phyloP scores from a whole-genome alignment of 768 basidiomycete species.

The Phaffia tasmanica region DNA sequence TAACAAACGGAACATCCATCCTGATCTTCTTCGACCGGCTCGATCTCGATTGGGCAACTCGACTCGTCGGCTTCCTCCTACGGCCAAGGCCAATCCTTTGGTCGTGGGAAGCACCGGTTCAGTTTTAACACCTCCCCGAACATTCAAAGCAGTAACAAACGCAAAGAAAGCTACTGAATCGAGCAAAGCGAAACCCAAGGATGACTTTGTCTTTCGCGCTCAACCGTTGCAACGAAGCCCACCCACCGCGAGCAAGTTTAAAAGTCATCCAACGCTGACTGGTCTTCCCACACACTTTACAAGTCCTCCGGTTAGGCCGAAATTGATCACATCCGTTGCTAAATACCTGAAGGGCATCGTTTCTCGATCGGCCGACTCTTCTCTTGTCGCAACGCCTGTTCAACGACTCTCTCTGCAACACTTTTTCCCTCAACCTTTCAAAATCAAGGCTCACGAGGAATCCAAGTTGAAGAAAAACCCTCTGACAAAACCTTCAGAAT shows the following conservation, averaged over 20 bases:
- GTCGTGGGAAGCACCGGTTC: slow-evolving; percentile 9
- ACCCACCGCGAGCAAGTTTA: slow-evolving; percentile 8
- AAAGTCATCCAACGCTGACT: slow-evolving; percentile 20
- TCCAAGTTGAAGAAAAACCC: neutral
- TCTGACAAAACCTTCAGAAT: neutral
- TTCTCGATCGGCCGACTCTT: neutral
- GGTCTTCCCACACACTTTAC: slow-evolving; percentile 19
- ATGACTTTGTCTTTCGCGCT: slow-evolving; percentile 21
- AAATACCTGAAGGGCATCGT: slow-evolving; percentile 7
- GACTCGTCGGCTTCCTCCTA: neutral
- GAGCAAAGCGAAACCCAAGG: neutral
- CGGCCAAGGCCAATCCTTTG: slow-evolving; percentile 7
- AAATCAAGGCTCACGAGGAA: neutral
- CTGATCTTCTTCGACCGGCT: neutral
- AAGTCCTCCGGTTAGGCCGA: slow-evolving; percentile 13
- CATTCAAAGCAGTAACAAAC: neutral
- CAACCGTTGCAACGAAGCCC: slow-evolving; percentile 14
- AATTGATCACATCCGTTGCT: neutral
- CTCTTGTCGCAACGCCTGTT: slow-evolving; percentile 16
- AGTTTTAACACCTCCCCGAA: neutral
- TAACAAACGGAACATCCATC: slow-evolving; percentile 9
- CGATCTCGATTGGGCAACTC: neutral
- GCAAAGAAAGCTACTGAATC: neutral
- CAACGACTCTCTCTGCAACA: slow-evolving; percentile 23
- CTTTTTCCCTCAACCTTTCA: slow-evolving; percentile 15